phyloP scores from a whole-genome alignment of 1,284 basidiomycete genomes.

The Pyrrhoderma lamaoense region DNA sequence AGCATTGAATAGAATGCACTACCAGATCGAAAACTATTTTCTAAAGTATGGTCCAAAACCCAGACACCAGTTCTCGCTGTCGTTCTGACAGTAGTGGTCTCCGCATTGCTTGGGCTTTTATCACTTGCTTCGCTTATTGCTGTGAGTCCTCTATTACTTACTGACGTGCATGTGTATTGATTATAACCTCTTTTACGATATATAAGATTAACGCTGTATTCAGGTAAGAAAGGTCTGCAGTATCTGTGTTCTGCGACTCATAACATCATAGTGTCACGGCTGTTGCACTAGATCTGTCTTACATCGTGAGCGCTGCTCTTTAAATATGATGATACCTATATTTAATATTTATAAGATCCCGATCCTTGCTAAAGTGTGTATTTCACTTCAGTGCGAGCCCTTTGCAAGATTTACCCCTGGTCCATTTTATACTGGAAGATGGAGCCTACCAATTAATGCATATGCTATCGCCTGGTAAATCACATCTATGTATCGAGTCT shows the following conservation, averaged over 20 bases:
- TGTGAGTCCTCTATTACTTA: constrained; percentile 9
- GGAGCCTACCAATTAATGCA: constrained; percentile 19
- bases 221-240: constrained; percentile 13
- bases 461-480: constrained; percentile 21
- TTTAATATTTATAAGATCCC: constrained; percentile 17
- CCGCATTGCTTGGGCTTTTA: constrained; percentile 23
- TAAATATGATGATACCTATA: too few relatives aligned
- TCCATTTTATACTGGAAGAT: constrained; percentile 20
- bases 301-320: constrained; percentile 12
- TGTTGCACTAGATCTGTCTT: constrained; percentile 21
- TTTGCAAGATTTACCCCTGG: constrained; percentile 19
- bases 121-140: constrained; percentile 22
- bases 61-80: constrained; percentile 22
- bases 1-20: constrained; percentile 18
- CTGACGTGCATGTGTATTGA: not conserved
- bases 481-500: not conserved
- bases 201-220: constrained; percentile 22
- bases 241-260: too few relatives aligned
- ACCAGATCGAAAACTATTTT: constrained; percentile 18
- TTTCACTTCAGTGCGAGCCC: constrained; percentile 11
- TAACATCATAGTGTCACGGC: constrained; percentile 21
- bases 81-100: constrained; percentile 21
- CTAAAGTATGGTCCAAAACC: constrained; percentile 20
- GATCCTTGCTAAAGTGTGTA: constrained; percentile 18
- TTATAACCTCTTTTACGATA: not conserved